Base-by-base conservation (phyloP, 73 alveolate species). In the Strombidium stylifer region DNA sequence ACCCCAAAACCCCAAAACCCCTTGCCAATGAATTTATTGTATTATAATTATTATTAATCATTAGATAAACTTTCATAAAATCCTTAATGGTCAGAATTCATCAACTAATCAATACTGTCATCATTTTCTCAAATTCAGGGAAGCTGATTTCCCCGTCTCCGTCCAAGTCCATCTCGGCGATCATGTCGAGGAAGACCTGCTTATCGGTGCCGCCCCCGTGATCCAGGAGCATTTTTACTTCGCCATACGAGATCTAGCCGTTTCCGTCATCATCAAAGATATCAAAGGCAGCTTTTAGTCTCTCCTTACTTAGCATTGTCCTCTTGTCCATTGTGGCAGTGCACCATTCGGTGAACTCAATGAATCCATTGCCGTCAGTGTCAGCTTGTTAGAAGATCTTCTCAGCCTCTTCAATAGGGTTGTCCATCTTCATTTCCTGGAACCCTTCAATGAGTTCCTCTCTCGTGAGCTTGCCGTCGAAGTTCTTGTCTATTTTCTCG, bases 311-410 rank as follows among this genome's bases (percentile, higher is more conserved):
- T 2, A 76, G 42, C 39, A 60, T 53, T 11, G 39, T 44, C 28
- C 52, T 45, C 41, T 61, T 81, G 14, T 62, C 69, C 15, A 83
- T 50, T 15, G 68, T 23, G 0, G 88, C 89, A 0, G 75, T 69
- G 15, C 51, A 55, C 74, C 81, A 83, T 51, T 83, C 93, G 36
- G 93, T 30, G 52, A 67, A 83, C 50, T 83, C 89, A 35, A 83
- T 73, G 36, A 35, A 59, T 26, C 93, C 93, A 75, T 68, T 65
- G 1, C 62, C 64, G 45, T 37, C 72, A 1, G 40, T 5, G 18
- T 69, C 72, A 16, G 72, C 72, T 7, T 50, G 51, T 21, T 69
- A n/a, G 30, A 69, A 69, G 19, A 53, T 31, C 37, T 53, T 53
- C 10, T 69, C 72, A 15, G 64, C 72, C 53, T 53, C 82, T 54